A percentile compares a stretch with the other conserved stretches of the same genome.
These are phyloP conservation scores for Phytophthora cajani DNA, from an alignment of 352 stramenopile species.

Conservation along the genomic window DNA sequence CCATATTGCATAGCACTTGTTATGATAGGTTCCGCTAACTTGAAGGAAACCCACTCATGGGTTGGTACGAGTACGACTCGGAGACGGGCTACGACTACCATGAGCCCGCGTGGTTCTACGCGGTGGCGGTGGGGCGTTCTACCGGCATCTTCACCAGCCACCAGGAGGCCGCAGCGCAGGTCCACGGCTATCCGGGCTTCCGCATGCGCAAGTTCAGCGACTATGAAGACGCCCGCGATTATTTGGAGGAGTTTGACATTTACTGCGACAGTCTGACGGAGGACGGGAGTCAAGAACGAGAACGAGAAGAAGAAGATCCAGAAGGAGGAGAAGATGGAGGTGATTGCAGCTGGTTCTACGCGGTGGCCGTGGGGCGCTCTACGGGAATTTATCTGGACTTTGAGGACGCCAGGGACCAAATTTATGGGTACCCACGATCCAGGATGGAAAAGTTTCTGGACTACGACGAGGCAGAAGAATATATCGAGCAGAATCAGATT, in stretches of 20 bases:
- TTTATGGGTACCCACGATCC: conserved; percentile 1
- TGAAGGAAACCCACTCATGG: conserved; percentile 5
- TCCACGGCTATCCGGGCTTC: conserved; percentile 14
- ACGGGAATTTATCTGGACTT: conserved; percentile 10
- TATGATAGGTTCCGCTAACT: background rate
- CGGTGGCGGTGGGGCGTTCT: conserved; percentile 17
- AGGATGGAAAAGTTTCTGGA: conserved; percentile 5
- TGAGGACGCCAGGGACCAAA: conserved; percentile 7
- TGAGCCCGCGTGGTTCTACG: conserved; percentile 23
- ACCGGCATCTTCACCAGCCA: conserved; percentile 14
- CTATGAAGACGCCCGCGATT: conserved; percentile 21
- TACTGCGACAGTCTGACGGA: conserved; percentile 22
- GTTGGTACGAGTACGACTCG: conserved; percentile 46
- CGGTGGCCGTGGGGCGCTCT: background rate
- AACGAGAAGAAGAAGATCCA: conserved; percentile 2
- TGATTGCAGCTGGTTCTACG: background rate
- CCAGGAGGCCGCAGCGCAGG: conserved; percentile 10
- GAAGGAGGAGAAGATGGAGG: background rate
- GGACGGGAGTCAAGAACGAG: conserved; percentile 1
- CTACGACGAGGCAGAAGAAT: conserved; percentile 10
- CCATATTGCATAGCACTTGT: background rate
- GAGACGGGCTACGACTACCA: conserved; percentile 22
- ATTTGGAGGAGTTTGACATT: conserved; percentile 24
- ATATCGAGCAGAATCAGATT: background rate
- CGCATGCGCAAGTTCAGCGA: conserved; percentile 19